Conservation (phyloP, 306 rosid genomes). For the Citrullus mucosospermus region DNA sequence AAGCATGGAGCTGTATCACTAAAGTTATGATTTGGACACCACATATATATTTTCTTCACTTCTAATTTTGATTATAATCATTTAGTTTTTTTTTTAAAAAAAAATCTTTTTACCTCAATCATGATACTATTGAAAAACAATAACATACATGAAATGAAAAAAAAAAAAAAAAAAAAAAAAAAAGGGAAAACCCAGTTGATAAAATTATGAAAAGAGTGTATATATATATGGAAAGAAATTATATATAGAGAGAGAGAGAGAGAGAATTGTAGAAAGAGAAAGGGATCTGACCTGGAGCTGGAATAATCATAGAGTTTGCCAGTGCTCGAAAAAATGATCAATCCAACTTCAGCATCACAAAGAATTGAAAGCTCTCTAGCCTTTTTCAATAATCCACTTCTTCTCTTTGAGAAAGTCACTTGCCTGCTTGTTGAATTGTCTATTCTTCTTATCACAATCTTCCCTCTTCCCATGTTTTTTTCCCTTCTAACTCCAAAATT, state of each 20-base stretch:
- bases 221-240: neutral
- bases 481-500: neutral
- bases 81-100: neutral
- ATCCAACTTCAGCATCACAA: slow-evolving; percentile 36
- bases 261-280: neutral
- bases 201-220: neutral
- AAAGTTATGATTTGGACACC: neutral
- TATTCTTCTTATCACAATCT: slow-evolving; percentile 24
- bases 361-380: slow-evolving; percentile 33
- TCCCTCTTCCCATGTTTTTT: slow-evolving; percentile 25
- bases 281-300: slow-evolving; percentile 25
- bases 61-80: neutral
- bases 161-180: too few species aligned
- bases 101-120: neutral
- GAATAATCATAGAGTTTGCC: slow-evolving; percentile 26
- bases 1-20: neutral
- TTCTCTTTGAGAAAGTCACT: slow-evolving; percentile 20
- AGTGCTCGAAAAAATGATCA: slow-evolving; percentile 22
- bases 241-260: neutral
- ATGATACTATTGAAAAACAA: neutral
- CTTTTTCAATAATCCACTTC: slow-evolving; percentile 31
- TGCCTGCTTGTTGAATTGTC: slow-evolving; percentile 27
- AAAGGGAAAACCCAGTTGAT: neutral
- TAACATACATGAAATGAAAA: too few species aligned
- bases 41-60: neutral